Conservation (phyloP, 148 eudicot genomes). For the Hydrangea macrophylla region DNA sequence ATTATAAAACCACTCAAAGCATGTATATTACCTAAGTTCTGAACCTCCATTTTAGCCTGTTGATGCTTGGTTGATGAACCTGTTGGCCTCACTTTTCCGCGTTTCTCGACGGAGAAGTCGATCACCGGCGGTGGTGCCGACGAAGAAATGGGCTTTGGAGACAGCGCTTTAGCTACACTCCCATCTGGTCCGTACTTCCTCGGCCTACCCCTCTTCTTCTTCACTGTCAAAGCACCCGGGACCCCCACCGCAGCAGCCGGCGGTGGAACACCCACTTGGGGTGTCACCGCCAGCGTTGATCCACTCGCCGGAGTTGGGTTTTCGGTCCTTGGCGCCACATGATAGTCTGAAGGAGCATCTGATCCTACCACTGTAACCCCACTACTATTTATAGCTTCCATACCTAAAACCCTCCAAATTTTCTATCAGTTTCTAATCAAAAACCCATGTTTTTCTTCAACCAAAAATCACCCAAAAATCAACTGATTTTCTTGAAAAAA, state of each 20-base stretch:
- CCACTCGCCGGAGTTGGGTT: slow-evolving; percentile 41
- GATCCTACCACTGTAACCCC: slow-evolving; percentile 89
- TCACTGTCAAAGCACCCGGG: slow-evolving; percentile 16
- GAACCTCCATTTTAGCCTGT: slow-evolving; percentile 48
- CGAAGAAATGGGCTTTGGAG: slow-evolving; percentile 75
- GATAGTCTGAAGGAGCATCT: slow-evolving; percentile 89
- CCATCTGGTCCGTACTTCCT: slow-evolving; percentile 91
- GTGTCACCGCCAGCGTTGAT: slow-evolving; percentile 32
- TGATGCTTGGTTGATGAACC: slow-evolving; percentile 45
- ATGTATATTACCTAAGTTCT: slow-evolving; percentile 43
- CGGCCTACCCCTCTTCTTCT: slow-evolving; percentile 94
- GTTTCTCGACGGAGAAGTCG: slow-evolving; percentile 75
- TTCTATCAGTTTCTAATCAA: slow-evolving; percentile 16
- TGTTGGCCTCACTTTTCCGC: slow-evolving; percentile 43
- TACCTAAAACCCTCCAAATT: slow-evolving; percentile 19
- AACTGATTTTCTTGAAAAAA: neutral
- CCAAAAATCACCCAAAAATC: slow-evolving; percentile 9
- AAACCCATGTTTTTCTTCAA: slow-evolving; percentile 23
- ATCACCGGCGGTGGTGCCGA: slow-evolving; percentile 65
- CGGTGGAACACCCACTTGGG: slow-evolving; percentile 25
- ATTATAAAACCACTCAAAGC: slow-evolving; percentile 10
- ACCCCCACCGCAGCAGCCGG: slow-evolving; percentile 18
- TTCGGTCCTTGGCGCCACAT: slow-evolving; percentile 65
- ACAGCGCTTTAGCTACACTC: slow-evolving; percentile 43
- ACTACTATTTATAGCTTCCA: slow-evolving; percentile 52